These are phyloP conservation scores for Penicillium sclerotiorum DNA, from an alignment of 2,329 filamentous ascomycete species.

Conservation along the genomic window DNA sequence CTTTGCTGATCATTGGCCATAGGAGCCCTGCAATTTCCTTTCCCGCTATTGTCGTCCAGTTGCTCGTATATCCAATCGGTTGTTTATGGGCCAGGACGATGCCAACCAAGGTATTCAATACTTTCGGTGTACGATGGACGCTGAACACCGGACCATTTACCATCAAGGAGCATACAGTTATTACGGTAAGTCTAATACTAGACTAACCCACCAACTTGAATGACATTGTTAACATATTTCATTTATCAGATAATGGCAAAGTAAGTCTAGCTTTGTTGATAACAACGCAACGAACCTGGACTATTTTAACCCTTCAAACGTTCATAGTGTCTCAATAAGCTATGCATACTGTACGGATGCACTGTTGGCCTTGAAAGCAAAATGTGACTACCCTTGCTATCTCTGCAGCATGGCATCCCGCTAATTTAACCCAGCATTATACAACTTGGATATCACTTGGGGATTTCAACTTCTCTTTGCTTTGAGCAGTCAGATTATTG, in stretches of 20 bases:
- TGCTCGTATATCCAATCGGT: slow-evolving; percentile 57
- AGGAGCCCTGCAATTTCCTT: slow-evolving; percentile 55
- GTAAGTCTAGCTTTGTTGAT: slow-evolving; percentile 2
- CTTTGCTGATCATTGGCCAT: background rate
- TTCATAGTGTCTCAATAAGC: slow-evolving; percentile 25
- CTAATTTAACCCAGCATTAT: slow-evolving; percentile 18
- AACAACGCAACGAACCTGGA: too few relatives aligned
- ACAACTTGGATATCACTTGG: slow-evolving; percentile 27
- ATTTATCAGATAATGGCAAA: slow-evolving; percentile 21
- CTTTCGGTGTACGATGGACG: slow-evolving; percentile 36
- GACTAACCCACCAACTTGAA: background rate
- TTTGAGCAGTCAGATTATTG: slow-evolving; percentile 54
- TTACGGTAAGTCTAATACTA: slow-evolving; percentile 42
- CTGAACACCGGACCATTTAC: slow-evolving; percentile 43
- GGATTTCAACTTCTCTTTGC: slow-evolving; percentile 30
- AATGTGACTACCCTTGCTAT: slow-evolving; percentile 13
- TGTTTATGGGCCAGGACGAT: slow-evolving; percentile 37
- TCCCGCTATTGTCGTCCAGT: slow-evolving; percentile 60
- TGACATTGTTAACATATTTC: background rate
- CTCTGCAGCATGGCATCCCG: background rate
- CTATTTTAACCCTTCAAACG: too few relatives aligned
- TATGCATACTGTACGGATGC: slow-evolving; percentile 33
- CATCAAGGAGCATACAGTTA: slow-evolving; percentile 45
- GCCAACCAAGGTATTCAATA: slow-evolving; percentile 34
- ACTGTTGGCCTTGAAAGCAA: slow-evolving; percentile 27